Base-by-base conservation (phyloP, 169 alveolate species). In the Babesia divergens region DNA sequence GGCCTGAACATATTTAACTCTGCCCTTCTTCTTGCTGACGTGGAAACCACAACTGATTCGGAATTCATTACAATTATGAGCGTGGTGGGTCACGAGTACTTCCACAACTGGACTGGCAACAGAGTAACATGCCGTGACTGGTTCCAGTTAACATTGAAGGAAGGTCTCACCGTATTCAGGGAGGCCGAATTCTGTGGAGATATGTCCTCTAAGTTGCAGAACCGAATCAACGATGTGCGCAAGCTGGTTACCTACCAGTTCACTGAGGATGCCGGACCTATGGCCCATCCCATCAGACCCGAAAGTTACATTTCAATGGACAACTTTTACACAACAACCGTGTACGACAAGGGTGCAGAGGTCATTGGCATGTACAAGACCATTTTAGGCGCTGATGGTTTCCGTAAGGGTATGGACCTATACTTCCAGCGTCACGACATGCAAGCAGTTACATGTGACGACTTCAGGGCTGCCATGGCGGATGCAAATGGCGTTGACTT, bases 71-170 rank as follows among this genome's bases (percentile, higher is more conserved):
- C 94, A 26, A 90, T 95, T 38, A 75, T 90, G 83, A 83, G 92
- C 2, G 95, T 92, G 24, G 94, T 95, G 35, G 96, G 95, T 8
- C 98, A 95, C 82, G 98, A 95, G 81, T 92, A 92, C 84, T 95
- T 94, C 88, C 98, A 94, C 91, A 94, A 94, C 84, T 94, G 95
- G 91, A 94, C 97, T 0, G 98, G 98, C 46, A 92, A 94, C 67
- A 90, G 98, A 42, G 97, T 94, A 40, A 94, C 98, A 1, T 84
- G 94, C 70, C 87, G 98, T 47, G 96, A 92, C 62, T 94, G 98
- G 98, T 94, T 94, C 88, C 97, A 94, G 74, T 84, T 94, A 43
- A 94, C 97, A 1, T 71, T 94, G 71, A 95, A 95, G 86, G 98
- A 95, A 66, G 98, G 98, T 1, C 72, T 95, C 50, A 95, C 98